Base-by-base conservation (phyloP, 192 early-diverging fungal species). In the Funneliformis geosporum region DNA sequence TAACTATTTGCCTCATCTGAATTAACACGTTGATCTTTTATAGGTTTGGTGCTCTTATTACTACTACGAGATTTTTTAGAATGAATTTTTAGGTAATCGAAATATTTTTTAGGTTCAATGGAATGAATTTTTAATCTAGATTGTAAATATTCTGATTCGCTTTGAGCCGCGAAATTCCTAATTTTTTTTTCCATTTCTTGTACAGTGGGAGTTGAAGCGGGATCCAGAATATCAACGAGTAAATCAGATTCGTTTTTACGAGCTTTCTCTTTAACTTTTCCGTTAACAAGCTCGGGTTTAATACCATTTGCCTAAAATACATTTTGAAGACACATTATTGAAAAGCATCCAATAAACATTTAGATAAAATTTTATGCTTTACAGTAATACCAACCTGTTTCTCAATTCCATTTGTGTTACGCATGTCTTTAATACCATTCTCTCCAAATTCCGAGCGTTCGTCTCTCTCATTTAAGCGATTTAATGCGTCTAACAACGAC, bases 381-480 rank as follows among this genome's bases (percentile, higher is more conserved):
- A 40, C 21, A 10, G 21, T 28, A 21, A 69, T 44, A 42, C n/a
- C 1, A 16, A 43, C 67, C n/a, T n/a, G 33, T 69, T 43, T n/a
- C 1, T n/a, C 16, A 69, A 69, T 43, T 42, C 67, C 67, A 44
- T 43, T 43, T n/a, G 21, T 69, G 40, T 43, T 69, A 42, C 40
- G 21, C 7, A 33, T 2, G n/a, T 40, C 42, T 44, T 4, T 18
- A 23, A 8, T n/a, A n/a, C 21, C 12, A 11, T 39, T 40, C 10
- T 42, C 38, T 23, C 40, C 42, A 21, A 69, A 39, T 43, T 44
- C 21, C 18, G 42, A 43, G 23, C n/a, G n/a, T 6, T 2, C 67
- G 21, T 33, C 33, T 43, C 39, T 42, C n/a, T 43, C 39, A 40
- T 69, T 69, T n/a, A 69, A 23, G 40, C 67, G 67, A 69, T 69